phyloP scores from a whole-genome alignment of 495 filamentous ascomycete species.

The Beverwykella pulmonaria region DNA sequence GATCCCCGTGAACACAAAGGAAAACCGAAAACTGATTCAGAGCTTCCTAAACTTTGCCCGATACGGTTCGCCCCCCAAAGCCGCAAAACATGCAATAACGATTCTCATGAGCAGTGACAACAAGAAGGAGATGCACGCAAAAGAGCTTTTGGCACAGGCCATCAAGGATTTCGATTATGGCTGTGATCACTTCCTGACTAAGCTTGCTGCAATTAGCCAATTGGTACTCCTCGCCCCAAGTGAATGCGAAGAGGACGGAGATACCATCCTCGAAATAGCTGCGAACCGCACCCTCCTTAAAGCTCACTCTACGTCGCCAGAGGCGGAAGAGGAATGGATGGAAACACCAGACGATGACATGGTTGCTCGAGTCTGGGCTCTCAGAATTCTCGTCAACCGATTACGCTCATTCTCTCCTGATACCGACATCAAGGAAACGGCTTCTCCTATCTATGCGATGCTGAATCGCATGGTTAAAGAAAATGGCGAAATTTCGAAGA shows the following conservation, averaged over 20 bases:
- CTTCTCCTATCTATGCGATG: slow-evolving; percentile 71
- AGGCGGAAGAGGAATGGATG: slow-evolving; percentile 64
- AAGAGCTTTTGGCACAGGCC: slow-evolving; percentile 75
- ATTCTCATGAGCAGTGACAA: slow-evolving; percentile 82
- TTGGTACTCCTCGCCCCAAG: slow-evolving; percentile 76
- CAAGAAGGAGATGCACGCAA: slow-evolving; percentile 82
- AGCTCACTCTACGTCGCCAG: slow-evolving; percentile 59
- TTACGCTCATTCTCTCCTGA: slow-evolving; percentile 67
- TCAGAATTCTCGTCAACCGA: slow-evolving; percentile 85
- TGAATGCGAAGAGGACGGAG: slow-evolving; percentile 66
- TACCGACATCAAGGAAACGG: slow-evolving; percentile 62
- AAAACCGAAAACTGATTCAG: slow-evolving; percentile 81
- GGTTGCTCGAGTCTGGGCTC: slow-evolving; percentile 82
- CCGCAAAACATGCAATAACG: slow-evolving; percentile 90
- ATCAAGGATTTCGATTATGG: slow-evolving; percentile 78
- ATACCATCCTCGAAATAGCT: slow-evolving; percentile 77
- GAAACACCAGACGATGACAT: slow-evolving; percentile 75
- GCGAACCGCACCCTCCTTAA: slow-evolving; percentile 74
- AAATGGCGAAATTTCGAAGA: slow-evolving; percentile 77
- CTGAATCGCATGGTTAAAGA: slow-evolving; percentile 72
- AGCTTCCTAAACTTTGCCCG: slow-evolving; percentile 78
- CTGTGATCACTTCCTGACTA: slow-evolving; percentile 75
- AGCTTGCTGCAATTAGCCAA: slow-evolving; percentile 80
- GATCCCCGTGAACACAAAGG: slow-evolving; percentile 57
- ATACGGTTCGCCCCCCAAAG: slow-evolving; percentile 76